phyloP scores from a whole-genome alignment of 805 yeast genomes.

The Clavispora vitiphila region DNA sequence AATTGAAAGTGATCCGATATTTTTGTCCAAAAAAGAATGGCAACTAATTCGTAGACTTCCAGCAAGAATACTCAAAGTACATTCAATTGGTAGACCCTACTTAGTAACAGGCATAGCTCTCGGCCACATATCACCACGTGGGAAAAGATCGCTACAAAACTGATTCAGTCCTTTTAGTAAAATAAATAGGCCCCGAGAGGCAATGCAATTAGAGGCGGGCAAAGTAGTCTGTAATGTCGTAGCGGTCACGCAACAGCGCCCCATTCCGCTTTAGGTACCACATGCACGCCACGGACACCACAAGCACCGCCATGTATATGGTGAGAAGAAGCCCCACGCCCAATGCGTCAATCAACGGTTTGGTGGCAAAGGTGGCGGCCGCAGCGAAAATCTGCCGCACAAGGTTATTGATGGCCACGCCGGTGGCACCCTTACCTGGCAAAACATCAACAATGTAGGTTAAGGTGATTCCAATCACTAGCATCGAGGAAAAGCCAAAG shows the following conservation, averaged over 20 bases:
- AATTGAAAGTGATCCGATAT: too few species aligned
- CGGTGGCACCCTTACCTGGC: slow-evolving; percentile 87
- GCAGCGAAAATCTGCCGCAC: slow-evolving; percentile 73
- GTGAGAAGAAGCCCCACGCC: slow-evolving; percentile 69
- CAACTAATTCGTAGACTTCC: too few species aligned
- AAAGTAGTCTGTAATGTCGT: slow-evolving; percentile 53
- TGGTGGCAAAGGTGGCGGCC: slow-evolving; percentile 66
- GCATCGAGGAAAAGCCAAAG: slow-evolving; percentile 80
- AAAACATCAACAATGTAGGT: slow-evolving; percentile 79
- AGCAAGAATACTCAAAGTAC: too few species aligned
- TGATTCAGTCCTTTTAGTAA: too few species aligned
- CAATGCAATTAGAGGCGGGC: slow-evolving; percentile 34
- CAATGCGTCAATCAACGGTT: slow-evolving; percentile 62
- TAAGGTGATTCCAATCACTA: slow-evolving; percentile 73
- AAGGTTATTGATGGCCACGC: slow-evolving; percentile 77
- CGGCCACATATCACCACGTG: too few species aligned
- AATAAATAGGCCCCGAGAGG: too few species aligned
- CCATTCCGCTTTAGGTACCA: slow-evolving; percentile 50
- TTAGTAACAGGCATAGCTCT: too few species aligned
- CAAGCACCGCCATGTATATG: slow-evolving; percentile 57
- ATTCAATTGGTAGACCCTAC: too few species aligned
- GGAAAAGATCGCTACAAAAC: too few species aligned
- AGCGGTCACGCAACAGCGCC: slow-evolving; percentile 57
- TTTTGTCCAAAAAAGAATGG: too few species aligned
- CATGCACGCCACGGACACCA: slow-evolving; percentile 39